Conservation (phyloP, 2,329 filamentous ascomycete genomes). For the Fusarium tanahbumbuense region DNA sequence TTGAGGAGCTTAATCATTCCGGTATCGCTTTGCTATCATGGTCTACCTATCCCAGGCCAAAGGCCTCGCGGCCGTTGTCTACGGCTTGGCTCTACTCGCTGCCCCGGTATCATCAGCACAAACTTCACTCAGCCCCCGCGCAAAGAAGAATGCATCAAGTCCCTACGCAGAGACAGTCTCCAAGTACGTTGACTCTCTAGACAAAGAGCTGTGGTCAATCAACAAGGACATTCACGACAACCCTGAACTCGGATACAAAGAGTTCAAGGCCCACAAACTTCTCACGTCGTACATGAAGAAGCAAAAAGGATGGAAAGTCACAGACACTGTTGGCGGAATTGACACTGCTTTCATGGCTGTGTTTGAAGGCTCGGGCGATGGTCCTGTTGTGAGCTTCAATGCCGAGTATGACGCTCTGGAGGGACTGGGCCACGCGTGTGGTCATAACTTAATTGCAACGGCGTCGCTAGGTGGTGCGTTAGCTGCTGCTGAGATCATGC, state of each 20-base stretch:
- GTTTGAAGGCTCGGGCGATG: constrained; percentile 52
- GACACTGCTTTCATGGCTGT: constrained; percentile 58
- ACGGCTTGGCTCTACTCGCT: constrained; percentile 10
- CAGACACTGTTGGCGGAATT: constrained; percentile 54
- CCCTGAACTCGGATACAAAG: constrained; percentile 57
- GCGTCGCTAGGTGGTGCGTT: constrained; percentile 31
- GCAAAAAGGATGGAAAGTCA: constrained; percentile 54
- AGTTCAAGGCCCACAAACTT: constrained; percentile 56
- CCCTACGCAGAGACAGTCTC: constrained; percentile 29
- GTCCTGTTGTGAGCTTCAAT: constrained; percentile 57
- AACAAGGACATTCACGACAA: constrained; percentile 59
- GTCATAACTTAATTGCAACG: constrained; percentile 41
- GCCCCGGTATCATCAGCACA: background rate
- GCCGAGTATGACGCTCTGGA: constrained; percentile 50
- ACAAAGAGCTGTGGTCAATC: constrained; percentile 44
- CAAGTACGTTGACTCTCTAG: constrained; percentile 30
- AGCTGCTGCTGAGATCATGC: constrained; percentile 32
- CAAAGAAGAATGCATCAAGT: constrained; percentile 30
- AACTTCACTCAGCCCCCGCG: background rate
- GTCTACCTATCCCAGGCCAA: constrained; percentile 6
- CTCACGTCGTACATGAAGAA: constrained; percentile 53
- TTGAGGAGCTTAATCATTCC: too few species aligned
- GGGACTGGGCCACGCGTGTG: constrained; percentile 35
- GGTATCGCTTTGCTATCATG: background rate
- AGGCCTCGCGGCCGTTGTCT: constrained; percentile 16